phyloP scores from a whole-genome alignment of 179 eudicot species.

The Silene coronaria region DNA sequence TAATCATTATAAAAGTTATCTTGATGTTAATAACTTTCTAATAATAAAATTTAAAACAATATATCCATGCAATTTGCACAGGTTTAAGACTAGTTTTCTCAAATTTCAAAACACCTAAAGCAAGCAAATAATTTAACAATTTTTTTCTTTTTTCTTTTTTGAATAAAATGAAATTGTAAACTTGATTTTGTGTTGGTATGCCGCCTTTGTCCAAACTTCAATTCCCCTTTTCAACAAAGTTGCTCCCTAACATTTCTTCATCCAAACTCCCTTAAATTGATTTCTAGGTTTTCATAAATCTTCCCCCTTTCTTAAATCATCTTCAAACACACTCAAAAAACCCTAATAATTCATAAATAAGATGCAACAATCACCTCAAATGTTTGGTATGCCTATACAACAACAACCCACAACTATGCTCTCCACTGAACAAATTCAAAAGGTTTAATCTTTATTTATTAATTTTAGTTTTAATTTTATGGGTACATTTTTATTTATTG shows the following conservation, averaged over 20 bases:
- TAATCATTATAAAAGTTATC: too few relatives aligned
- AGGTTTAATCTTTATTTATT: slow-evolving; percentile 28
- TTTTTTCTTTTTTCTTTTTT: too few relatives aligned
- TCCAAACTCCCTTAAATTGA: neutral
- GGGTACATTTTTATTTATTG: slow-evolving; percentile 10
- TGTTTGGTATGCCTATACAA: slow-evolving; percentile 31
- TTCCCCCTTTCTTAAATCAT: neutral
- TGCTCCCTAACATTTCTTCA: slow-evolving; percentile 6
- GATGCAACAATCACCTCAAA: slow-evolving; percentile 29
- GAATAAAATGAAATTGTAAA: neutral
- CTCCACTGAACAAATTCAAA: slow-evolving; percentile 64
- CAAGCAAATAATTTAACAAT: too few relatives aligned
- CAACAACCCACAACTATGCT: slow-evolving; percentile 32
- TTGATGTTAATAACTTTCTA: too few relatives aligned
- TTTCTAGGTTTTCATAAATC: neutral
- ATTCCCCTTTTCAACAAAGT: neutral
- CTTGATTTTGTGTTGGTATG: neutral
- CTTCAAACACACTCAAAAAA: neutral
- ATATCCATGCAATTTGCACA: too few relatives aligned
- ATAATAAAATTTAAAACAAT: too few relatives aligned
- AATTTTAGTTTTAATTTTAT: neutral
- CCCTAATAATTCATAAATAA: neutral
- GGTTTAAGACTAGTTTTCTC: too few relatives aligned
- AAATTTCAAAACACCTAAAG: too few relatives aligned
- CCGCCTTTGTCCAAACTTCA: slow-evolving; percentile 20